Evolutionary conservation across 352 stramenopile species (phyloP).

Genomic region (Globisporangium nagaii): DNA sequence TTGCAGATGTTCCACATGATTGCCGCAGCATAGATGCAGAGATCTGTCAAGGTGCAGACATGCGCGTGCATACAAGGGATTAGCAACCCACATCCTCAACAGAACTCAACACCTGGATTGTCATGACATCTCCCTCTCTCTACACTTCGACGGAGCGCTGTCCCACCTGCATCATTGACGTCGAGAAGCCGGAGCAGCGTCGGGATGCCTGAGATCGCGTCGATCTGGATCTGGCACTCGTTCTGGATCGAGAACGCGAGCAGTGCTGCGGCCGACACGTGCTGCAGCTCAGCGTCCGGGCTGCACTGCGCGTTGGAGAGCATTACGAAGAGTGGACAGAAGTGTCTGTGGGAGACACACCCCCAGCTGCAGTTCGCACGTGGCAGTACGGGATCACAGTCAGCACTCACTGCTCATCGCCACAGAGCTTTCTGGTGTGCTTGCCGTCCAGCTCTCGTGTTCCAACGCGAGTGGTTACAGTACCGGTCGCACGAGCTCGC

Average conservation of each 20-base stretch:
- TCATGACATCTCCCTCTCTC: not conserved
- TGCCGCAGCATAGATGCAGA: conserved; percentile 39
- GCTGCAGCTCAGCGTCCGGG: conserved; percentile 24
- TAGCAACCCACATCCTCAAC: too few species aligned
- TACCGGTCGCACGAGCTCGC: conserved; percentile 61
- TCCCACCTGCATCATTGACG: conserved; percentile 27
- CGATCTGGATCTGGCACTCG: conserved; percentile 67
- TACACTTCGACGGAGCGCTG: too few species aligned
- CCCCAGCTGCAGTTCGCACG: conserved; percentile 50
- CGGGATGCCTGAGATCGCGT: conserved; percentile 35
- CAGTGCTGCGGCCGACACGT: conserved; percentile 43
- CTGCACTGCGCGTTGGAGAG: conserved; percentile 24
- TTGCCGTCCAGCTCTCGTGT: too few species aligned
- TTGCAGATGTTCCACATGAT: conserved; percentile 72
- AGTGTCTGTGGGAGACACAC: conserved; percentile 66
- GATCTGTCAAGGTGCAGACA: too few species aligned
- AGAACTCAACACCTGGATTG: not conserved
- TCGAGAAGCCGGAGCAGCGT: conserved; percentile 47
- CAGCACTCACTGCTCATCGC: not conserved
- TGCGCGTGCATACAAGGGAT: too few species aligned
- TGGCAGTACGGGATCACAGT: too few species aligned
- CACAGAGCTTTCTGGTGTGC: not conserved
- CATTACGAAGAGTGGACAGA: conserved; percentile 57
- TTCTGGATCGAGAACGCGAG: conserved; percentile 66
- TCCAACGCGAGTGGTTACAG: too few species aligned